These are phyloP conservation scores for Irpex lacteus DNA, from an alignment of 1,284 basidiomycete species.

Conservation along the genomic window DNA sequence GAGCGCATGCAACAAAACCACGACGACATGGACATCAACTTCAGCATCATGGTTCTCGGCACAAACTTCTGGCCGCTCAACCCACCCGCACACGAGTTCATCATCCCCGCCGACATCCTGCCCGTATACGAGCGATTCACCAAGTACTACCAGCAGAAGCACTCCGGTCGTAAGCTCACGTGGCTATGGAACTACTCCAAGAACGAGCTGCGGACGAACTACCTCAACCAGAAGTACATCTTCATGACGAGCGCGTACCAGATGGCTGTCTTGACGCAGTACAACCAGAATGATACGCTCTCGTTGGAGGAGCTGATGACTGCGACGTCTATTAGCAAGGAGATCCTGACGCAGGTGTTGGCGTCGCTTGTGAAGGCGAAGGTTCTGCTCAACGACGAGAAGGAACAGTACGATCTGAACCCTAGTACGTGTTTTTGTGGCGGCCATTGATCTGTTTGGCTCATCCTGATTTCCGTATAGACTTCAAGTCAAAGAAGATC, in stretches of 20 bases:
- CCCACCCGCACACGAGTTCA: constrained; percentile 82
- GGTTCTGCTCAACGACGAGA: constrained; percentile 83
- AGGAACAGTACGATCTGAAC: constrained; percentile 90
- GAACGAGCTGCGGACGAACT: constrained; percentile 93
- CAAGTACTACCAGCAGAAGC: constrained; percentile 92
- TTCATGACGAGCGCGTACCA: constrained; percentile 96
- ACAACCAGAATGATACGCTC: constrained; percentile 88
- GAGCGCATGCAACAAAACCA: constrained; percentile 88
- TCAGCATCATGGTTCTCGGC: constrained; percentile 91
- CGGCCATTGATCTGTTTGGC: neutral
- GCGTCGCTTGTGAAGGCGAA: constrained; percentile 87
- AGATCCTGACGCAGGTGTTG: constrained; percentile 84
- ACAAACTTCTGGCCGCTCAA: constrained; percentile 97
- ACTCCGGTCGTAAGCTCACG: constrained; percentile 92
- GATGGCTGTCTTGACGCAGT: constrained; percentile 92
- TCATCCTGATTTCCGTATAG: constrained; percentile 35
- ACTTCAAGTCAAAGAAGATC: constrained; percentile 98
- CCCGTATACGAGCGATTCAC: constrained; percentile 91
- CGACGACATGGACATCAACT: constrained; percentile 85
- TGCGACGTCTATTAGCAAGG: constrained; percentile 83
- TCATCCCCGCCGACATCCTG: constrained; percentile 85
- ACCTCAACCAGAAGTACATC: constrained; percentile 93
- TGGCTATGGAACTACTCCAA: constrained; percentile 99
- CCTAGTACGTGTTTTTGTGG: constrained; percentile 58
- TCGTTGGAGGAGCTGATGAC: constrained; percentile 78